phyloP scores from a whole-genome alignment of 2,329 filamentous ascomycete genomes.

The Plenodomus tracheiphilus region DNA sequence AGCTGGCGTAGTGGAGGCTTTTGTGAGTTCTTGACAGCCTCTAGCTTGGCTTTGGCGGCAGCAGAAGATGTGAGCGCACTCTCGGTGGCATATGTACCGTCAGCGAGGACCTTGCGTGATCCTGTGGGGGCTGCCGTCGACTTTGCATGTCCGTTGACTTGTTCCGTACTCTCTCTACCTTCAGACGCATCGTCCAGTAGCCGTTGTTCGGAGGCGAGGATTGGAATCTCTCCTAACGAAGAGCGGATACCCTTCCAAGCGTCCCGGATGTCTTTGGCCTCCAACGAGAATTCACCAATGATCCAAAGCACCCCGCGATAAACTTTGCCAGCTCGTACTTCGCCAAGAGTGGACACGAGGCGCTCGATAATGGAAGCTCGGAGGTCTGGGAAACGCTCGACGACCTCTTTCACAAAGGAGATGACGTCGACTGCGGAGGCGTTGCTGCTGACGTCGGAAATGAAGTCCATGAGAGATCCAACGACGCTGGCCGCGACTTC shows the following conservation, averaged over 20 bases:
- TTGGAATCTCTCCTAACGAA: slow-evolving; percentile 94
- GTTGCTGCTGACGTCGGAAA: slow-evolving; percentile 98
- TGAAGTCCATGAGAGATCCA: slow-evolving; percentile 97
- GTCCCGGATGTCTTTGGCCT: slow-evolving; percentile 91
- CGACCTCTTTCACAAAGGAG: slow-evolving; percentile 97
- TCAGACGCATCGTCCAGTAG: slow-evolving; percentile 77
- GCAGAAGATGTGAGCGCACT: slow-evolving; percentile 93
- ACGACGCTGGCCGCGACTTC: slow-evolving; percentile 97
- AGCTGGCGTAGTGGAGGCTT: slow-evolving; percentile 90
- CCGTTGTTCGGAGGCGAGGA: slow-evolving; percentile 90
- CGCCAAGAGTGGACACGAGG: slow-evolving; percentile 84
- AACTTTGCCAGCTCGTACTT: slow-evolving; percentile 95
- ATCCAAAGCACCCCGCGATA: slow-evolving; percentile 98
- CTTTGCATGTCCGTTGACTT: slow-evolving; percentile 81
- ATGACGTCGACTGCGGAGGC: slow-evolving; percentile 96
- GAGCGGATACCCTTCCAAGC: slow-evolving; percentile 96
- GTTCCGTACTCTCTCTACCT: slow-evolving; percentile 63
- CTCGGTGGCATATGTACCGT: slow-evolving; percentile 97
- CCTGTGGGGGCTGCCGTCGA: slow-evolving; percentile 70
- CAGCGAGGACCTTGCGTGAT: slow-evolving; percentile 88
- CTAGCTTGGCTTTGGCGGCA: slow-evolving; percentile 83
- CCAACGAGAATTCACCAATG: slow-evolving; percentile 92
- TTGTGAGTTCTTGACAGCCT: slow-evolving; percentile 94
- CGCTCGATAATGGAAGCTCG: slow-evolving; percentile 85
- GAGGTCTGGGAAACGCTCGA: slow-evolving; percentile 94